A percentile compares a stretch with the other conserved stretches of the same genome.
Evolutionary conservation across 176 grass and related monocot genomes (phyloP).

Genomic region (Microstegium vimineum): DNA sequence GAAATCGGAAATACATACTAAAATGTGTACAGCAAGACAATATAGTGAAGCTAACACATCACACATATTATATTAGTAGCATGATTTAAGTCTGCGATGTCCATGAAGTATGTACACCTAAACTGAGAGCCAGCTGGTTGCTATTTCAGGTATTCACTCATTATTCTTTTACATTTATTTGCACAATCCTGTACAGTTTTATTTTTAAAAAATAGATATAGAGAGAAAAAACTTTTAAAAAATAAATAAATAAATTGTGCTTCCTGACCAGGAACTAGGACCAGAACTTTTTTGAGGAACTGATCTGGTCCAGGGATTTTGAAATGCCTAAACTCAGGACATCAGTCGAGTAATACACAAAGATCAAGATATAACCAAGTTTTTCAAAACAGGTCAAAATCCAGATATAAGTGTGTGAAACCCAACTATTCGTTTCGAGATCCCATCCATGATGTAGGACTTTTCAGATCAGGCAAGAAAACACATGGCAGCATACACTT

Average conservation of each 20-base stretch:
- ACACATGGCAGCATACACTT: too few species aligned
- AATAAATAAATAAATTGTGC: too few species aligned
- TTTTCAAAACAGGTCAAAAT: background rate
- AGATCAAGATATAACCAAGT: background rate
- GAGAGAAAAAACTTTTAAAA: background rate
- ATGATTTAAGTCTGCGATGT: background rate
- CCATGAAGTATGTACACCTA: background rate
- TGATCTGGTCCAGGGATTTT: background rate
- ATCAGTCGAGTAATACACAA: background rate
- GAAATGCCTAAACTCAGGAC: slow-evolving; percentile 5
- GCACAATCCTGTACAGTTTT: background rate
- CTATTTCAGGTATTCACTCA: background rate
- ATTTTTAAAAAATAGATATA: background rate
- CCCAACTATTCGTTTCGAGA: too few species aligned
- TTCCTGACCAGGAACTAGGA: background rate
- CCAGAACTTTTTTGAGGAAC: background rate
- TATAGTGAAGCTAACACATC: background rate
- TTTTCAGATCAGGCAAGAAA: too few species aligned
- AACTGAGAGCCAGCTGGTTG: background rate
- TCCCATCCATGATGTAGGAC: too few species aligned
- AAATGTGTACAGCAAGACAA: background rate
- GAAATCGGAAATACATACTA: background rate
- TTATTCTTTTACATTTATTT: background rate
- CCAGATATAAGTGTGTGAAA: background rate
- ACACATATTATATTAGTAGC: background rate